Conservation (phyloP, 2,329 filamentous ascomycete genomes). For the Sodiomyces alkalinus region DNA sequence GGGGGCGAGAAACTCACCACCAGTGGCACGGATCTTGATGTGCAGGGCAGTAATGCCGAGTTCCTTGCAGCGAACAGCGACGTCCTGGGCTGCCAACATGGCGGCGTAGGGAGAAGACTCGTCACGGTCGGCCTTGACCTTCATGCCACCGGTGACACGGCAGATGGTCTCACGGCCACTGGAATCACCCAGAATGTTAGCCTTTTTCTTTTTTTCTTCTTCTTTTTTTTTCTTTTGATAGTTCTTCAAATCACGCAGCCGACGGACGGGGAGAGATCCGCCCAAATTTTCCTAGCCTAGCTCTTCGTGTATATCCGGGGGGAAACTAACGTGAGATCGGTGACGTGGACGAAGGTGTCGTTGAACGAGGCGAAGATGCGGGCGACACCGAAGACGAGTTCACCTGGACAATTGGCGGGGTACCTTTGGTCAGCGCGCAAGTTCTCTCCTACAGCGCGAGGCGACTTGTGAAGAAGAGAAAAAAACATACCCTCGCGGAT, state of each 20-base stretch:
- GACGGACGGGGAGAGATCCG: no score
- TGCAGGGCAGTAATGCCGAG: slow-evolving; percentile 78
- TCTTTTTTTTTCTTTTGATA: no score
- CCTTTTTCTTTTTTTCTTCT: slow-evolving; percentile 17
- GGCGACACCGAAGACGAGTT: slow-evolving; percentile 95
- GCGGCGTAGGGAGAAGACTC: slow-evolving; percentile 99
- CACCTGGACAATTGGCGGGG: slow-evolving; percentile 39
- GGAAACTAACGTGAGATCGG: slow-evolving; percentile 76
- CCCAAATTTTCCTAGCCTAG: slow-evolving; percentile 1
- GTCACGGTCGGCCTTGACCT: slow-evolving; percentile 99
- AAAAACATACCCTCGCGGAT: slow-evolving; percentile 70
- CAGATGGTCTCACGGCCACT: slow-evolving; percentile 99
- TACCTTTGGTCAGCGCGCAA: slow-evolving; percentile 33
- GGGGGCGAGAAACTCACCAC: slow-evolving; percentile 46
- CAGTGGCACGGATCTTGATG: slow-evolving; percentile 99
- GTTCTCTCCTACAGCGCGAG: not conserved
- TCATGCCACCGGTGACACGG: slow-evolving; percentile 99
- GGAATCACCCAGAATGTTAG: slow-evolving; percentile 55
- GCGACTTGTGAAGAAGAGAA: slow-evolving; percentile 18
- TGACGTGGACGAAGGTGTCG: slow-evolving; percentile 95
- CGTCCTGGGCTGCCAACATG: slow-evolving; percentile 99
- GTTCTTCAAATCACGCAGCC: no score
- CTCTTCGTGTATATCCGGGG: slow-evolving; percentile 2
- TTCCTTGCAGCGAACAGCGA: slow-evolving; percentile 71
- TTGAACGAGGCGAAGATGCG: slow-evolving; percentile 96